Base-by-base conservation (phyloP, 2,329 filamentous ascomycete species). In the Harringtonia aguacate region DNA sequence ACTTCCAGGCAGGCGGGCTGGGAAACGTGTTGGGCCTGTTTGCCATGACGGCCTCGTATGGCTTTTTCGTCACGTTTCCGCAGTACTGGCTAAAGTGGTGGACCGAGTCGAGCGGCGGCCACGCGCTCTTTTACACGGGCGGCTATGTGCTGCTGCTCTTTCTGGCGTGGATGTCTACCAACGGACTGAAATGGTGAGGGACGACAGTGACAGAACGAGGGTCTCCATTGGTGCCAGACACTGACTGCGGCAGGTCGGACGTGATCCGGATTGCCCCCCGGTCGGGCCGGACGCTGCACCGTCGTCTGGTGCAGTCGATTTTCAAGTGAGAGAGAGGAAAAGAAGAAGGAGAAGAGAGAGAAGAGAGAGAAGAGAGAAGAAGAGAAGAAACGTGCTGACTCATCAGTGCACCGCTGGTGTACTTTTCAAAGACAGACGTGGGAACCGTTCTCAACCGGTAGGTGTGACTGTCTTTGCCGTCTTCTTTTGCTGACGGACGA, bases 401-500 rank as follows among this genome's bases (percentile, higher is more conserved):
- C 13, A 21, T 5, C 20, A 67, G 62, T 22, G 67, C 67, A 3
- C 60, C 65, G 0, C 50, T 69, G 2, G 57, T 55, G 3, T 65
- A 62, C 20, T 68, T 70, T 42, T 63, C 62, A 0, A 53, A 47
- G 4, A 65, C 61, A 0, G 64, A 69, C 15, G 57, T 55, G 4
- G 67, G 67, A 4, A 59, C 58, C 0, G 63, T 66, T 4, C 55
- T 67, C 8, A 70, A 66, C 27, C 55, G 67, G 62, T 62, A 51
- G 43, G 44, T 5, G 10, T 12, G 27, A 29, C 15, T 12, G 7
- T 27, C 18, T 29, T 39, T 28, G 45, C 27, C 12, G n/a, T 36
- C 39, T 13, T 5, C 12, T 10, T 22, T n/a, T 34, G 21, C 38
- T 27, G 21, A 24, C 42, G 12, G 53, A 22, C 24, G 15, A 13